A percentile compares a stretch with the other conserved stretches of the same genome.
phyloP scores from a whole-genome alignment of 169 alveolate species.

The Eimeria maxima region DNA sequence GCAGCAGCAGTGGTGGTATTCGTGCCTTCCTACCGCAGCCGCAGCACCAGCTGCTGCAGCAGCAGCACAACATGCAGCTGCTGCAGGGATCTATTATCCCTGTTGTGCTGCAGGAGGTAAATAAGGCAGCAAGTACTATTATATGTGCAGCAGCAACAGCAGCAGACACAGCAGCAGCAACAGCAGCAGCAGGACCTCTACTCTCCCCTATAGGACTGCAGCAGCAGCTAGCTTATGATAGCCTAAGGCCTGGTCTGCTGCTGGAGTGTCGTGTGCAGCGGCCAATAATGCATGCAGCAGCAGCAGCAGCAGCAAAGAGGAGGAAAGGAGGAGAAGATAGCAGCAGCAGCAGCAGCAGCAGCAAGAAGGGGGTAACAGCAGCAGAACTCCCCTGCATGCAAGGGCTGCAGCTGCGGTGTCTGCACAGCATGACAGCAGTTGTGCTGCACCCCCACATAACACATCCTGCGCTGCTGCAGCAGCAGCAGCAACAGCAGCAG shows the following conservation, averaged over 20 bases:
- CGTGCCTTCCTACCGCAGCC: constrained; percentile 24
- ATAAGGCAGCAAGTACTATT: neutral
- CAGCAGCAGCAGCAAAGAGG: neutral
- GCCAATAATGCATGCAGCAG: constrained; percentile 5
- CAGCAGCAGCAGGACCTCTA: constrained; percentile 12
- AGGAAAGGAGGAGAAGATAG: neutral
- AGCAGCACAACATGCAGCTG: constrained; percentile 50
- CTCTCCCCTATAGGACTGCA: neutral
- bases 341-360: constrained; percentile 14
- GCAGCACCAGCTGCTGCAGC: constrained; percentile 55
- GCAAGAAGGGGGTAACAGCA: constrained; percentile 11
- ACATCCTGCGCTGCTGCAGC: constrained; percentile 54
- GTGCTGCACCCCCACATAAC: constrained; percentile 63
- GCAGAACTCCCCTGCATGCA: neutral
- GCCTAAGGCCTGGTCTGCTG: neutral
- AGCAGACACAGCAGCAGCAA: constrained; percentile 3
- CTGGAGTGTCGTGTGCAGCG: neutral
- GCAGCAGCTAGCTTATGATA: neutral
- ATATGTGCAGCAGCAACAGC: constrained; percentile 16
- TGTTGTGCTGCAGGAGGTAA: neutral
- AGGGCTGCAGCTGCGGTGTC: constrained; percentile 25
- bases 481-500: constrained; percentile 62
- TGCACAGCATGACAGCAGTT: constrained; percentile 13
- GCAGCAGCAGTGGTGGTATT: neutral
- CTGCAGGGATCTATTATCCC: constrained; percentile 8